Percentiles rank a stretch among this genome's conserved stretches.
phyloP scores from a whole-genome alignment of 1,139 yeast species.

The Yarrowia galli region DNA sequence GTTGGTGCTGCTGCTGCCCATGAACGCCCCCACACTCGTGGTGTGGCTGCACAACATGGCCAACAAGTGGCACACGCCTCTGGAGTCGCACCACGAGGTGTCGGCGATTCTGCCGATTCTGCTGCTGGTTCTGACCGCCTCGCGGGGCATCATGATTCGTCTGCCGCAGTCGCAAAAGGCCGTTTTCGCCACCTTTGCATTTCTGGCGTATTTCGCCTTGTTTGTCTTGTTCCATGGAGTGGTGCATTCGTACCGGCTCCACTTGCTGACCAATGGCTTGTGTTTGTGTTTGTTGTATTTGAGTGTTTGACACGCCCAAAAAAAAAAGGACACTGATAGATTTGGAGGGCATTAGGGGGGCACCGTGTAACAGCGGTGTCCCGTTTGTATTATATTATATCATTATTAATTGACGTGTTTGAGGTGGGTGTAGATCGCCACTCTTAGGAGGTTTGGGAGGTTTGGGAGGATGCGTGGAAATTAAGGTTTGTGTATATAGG shows the following conservation, averaged over 20 bases:
- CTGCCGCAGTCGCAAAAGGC: conserved; percentile 42
- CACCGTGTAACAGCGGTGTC: no score
- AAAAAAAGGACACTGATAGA: no score
- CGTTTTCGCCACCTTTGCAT: conserved; percentile 43
- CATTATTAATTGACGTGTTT: neutral
- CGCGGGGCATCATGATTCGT: conserved; percentile 48
- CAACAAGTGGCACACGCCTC: conserved; percentile 47
- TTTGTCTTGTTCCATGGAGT: conserved; percentile 49
- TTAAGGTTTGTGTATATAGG: no score
- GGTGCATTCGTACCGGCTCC: conserved; percentile 50
- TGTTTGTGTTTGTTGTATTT: conserved; percentile 46
- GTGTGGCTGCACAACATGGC: conserved; percentile 51
- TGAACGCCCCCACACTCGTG: conserved; percentile 49
- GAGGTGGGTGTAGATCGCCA: no score
- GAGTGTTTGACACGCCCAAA: conserved; percentile 10
- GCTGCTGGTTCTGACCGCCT: conserved; percentile 46
- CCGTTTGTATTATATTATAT: conserved; percentile 5
- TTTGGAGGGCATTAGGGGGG: no score
- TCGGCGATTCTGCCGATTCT: conserved; percentile 49
- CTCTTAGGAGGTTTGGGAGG: no score
- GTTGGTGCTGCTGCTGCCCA: conserved; percentile 49
- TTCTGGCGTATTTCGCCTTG: conserved; percentile 46
- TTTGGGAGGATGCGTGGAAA: no score
- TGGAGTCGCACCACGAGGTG: conserved; percentile 47
- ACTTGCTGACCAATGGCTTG: conserved; percentile 48